Conservation (phyloP, 306 rosid species). For the Vigna mungo region DNA sequence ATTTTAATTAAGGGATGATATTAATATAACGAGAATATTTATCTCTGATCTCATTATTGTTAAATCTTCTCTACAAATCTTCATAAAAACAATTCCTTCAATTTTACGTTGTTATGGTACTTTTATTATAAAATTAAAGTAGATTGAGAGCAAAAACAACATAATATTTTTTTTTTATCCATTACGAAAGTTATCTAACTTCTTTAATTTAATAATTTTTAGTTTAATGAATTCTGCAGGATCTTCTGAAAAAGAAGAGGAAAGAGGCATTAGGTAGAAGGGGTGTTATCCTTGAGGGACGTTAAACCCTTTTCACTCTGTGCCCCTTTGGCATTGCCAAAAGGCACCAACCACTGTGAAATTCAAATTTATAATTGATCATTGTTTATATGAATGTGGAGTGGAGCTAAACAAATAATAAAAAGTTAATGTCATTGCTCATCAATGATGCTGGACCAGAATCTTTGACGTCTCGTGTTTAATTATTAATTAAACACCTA, state of each 20-base stretch:
- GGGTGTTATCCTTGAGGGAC: not conserved
- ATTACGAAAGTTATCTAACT: too few species aligned
- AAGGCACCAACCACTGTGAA: not conserved
- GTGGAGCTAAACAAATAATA: not conserved
- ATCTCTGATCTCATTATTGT: too few species aligned
- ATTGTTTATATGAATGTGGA: not conserved
- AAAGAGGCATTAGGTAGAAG: not conserved
- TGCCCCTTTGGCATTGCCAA: slow-evolving; percentile 17
- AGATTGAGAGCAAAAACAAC: too few species aligned
- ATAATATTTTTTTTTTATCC: too few species aligned
- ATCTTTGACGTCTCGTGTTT: not conserved
- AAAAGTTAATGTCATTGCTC: not conserved
- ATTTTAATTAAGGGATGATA: too few species aligned
- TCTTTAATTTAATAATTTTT: too few species aligned
- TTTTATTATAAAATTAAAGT: too few species aligned
- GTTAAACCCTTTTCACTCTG: not conserved
- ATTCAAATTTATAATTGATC: not conserved
- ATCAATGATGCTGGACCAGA: not conserved
- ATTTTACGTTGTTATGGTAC: too few species aligned
- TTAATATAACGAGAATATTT: too few species aligned
- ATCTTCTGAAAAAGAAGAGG: not conserved
- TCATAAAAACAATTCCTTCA: too few species aligned
- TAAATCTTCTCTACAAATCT: too few species aligned
- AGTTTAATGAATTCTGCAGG: too few species aligned
- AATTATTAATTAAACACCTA: not conserved